Evolutionary conservation across 1,284 basidiomycete genomes (phyloP).

Genomic region (Puccinia triticina): DNA sequence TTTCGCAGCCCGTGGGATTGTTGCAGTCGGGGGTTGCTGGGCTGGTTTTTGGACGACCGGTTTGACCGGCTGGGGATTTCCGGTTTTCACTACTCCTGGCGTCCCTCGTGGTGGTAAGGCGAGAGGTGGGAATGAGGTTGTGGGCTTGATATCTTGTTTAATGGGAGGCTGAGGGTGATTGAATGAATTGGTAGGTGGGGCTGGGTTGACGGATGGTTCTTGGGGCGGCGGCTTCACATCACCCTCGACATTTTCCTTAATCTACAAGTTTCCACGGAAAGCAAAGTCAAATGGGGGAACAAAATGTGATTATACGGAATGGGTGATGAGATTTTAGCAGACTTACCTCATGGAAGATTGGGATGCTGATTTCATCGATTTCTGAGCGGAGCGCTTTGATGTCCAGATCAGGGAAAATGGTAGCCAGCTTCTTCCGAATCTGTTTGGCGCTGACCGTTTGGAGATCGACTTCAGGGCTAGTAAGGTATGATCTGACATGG

Average conservation of each 20-base stretch:
- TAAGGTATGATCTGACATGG: conserved; percentile 70
- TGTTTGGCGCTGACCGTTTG: conserved; percentile 74
- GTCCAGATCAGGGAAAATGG: conserved; percentile 33
- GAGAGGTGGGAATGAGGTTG: conserved; percentile 14
- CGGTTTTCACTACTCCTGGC: conserved; percentile 28
- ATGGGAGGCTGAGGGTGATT: not conserved
- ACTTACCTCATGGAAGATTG: conserved; percentile 41
- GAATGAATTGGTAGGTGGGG: not conserved
- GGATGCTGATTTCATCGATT: conserved; percentile 46
- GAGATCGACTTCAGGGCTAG: conserved; percentile 72
- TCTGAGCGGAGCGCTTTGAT: conserved; percentile 26
- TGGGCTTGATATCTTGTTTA: not conserved
- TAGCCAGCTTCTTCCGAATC: conserved; percentile 69
- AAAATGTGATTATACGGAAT: not conserved
- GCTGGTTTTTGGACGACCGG: not conserved
- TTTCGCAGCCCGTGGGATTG: not conserved
- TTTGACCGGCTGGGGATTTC: not conserved
- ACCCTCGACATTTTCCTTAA: conserved; percentile 34
- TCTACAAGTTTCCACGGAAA: conserved; percentile 1
- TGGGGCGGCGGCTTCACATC: conserved; percentile 1
- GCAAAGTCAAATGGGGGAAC: not conserved
- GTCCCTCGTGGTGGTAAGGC: conserved; percentile 36
- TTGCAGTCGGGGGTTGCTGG: not conserved
- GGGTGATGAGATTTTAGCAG: not conserved
- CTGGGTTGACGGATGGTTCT: not conserved